These are phyloP conservation scores for Senna tora DNA, from an alignment of 306 rosid species.

Conservation along the genomic window DNA sequence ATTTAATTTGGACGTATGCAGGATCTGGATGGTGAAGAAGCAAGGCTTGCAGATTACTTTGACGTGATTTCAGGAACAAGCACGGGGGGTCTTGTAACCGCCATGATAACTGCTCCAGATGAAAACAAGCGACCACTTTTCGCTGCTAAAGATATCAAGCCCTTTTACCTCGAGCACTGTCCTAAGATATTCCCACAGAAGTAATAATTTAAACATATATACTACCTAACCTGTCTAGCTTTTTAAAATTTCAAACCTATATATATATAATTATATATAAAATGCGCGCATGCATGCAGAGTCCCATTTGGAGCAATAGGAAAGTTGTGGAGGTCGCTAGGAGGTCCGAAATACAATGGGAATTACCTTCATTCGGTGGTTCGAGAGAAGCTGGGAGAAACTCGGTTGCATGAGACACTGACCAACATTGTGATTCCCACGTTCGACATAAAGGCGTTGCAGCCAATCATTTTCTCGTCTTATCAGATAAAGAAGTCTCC, in stretches of 20 bases:
- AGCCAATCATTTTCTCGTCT: constrained; percentile 63
- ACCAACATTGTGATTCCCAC: constrained; percentile 70
- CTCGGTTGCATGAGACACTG: constrained; percentile 57
- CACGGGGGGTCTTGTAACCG: constrained; percentile 70
- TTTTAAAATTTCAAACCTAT: too few relatives aligned
- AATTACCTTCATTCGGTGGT: constrained; percentile 60
- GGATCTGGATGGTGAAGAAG: constrained; percentile 69
- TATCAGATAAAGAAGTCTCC: constrained; percentile 44
- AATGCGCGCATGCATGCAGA: not conserved
- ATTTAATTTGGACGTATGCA: constrained; percentile 20
- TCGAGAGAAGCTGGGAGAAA: constrained; percentile 58
- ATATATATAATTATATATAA: too few relatives aligned
- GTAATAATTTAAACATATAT: not conserved
- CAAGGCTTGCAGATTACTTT: constrained; percentile 75
- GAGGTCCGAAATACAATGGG: constrained; percentile 83
- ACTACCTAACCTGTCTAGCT: too few relatives aligned
- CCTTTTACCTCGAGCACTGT: constrained; percentile 57
- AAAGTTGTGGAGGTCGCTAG: constrained; percentile 36
- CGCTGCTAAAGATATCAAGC: constrained; percentile 64
- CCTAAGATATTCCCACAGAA: constrained; percentile 62
- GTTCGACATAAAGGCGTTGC: constrained; percentile 63
- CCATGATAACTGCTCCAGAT: constrained; percentile 70
- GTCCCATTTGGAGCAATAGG: constrained; percentile 24
- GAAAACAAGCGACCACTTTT: constrained; percentile 56
- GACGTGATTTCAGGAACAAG: constrained; percentile 79